Conservation (phyloP, 768 basidiomycete species). For the Leucosporidium creatinivorum region DNA sequence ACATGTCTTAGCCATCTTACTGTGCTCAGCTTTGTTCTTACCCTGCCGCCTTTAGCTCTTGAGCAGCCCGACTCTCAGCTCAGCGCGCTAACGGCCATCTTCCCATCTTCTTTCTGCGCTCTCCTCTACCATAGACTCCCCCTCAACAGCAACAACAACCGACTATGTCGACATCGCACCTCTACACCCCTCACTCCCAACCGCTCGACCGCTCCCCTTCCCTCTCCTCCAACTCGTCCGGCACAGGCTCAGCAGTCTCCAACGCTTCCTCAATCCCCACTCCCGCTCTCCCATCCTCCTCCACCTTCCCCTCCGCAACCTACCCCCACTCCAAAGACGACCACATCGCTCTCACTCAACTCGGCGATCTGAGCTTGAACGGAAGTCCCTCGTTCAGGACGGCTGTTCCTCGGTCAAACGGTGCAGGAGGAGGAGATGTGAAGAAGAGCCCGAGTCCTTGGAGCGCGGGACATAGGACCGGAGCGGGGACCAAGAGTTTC, state of each 20-base stretch:
- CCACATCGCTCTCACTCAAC: too few relatives aligned
- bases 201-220: constrained; percentile 26
- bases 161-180: background rate
- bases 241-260: constrained; percentile 13
- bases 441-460: background rate
- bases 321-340: background rate
- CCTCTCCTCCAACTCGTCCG: constrained; percentile 27
- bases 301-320: constrained; percentile 12
- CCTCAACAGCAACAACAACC: background rate
- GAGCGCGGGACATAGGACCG: constrained; percentile 13
- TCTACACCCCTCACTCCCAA: background rate
- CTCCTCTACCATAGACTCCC: background rate
- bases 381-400: too few relatives aligned
- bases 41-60: background rate
- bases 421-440: too few relatives aligned
- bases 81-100: background rate
- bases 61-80: background rate
- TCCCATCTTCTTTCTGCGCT: background rate
- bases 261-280: constrained; percentile 9
- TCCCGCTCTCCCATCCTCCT: constrained; percentile 13
- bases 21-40: too few relatives aligned
- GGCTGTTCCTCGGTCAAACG: too few relatives aligned
- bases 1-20: too few relatives aligned
- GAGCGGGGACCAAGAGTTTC: constrained; percentile 14
- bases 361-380: too few relatives aligned